A percentile compares a stretch with the other conserved stretches of the same genome.
phyloP scores from a whole-genome alignment of 345 rosid species.

The Citrus hindsii region DNA sequence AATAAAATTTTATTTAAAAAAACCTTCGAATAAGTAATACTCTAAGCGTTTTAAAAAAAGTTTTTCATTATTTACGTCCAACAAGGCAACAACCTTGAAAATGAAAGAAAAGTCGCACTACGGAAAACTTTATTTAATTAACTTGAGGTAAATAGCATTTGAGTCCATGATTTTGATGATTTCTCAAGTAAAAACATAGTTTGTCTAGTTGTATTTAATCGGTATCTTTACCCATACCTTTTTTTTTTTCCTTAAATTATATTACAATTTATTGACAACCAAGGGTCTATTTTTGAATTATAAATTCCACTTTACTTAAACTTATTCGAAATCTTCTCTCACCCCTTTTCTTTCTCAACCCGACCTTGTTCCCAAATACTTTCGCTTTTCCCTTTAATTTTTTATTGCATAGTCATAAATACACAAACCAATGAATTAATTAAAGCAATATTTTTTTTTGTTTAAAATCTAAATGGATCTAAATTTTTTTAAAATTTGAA shows the following conservation, averaged over 20 bases:
- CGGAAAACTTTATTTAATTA: no score
- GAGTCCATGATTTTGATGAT: neutral
- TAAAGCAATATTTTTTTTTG: no score
- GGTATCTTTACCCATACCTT: no score
- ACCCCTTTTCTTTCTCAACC: neutral
- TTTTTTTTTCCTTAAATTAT: no score
- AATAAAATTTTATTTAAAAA: no score
- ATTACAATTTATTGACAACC: neutral
- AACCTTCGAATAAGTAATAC: no score
- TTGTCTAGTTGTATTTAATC: neutral
- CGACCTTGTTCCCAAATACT: neutral
- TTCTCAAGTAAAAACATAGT: neutral
- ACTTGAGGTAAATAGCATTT: neutral
- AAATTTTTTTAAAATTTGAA: fast-evolving
- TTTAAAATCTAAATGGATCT: no score
- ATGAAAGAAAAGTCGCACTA: neutral
- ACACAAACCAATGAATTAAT: neutral
- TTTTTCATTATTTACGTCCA: neutral
- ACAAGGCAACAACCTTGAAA: neutral
- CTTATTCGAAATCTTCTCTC: no score
- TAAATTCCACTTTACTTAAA: no score
- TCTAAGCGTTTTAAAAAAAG: no score
- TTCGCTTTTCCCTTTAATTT: neutral
- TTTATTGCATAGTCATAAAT: neutral
- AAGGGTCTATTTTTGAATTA: neutral